Evolutionary conservation across 768 basidiomycete genomes (phyloP), one percentile per base, ranked within the genome.

Genomic region (Hericium rajendrae): DNA sequence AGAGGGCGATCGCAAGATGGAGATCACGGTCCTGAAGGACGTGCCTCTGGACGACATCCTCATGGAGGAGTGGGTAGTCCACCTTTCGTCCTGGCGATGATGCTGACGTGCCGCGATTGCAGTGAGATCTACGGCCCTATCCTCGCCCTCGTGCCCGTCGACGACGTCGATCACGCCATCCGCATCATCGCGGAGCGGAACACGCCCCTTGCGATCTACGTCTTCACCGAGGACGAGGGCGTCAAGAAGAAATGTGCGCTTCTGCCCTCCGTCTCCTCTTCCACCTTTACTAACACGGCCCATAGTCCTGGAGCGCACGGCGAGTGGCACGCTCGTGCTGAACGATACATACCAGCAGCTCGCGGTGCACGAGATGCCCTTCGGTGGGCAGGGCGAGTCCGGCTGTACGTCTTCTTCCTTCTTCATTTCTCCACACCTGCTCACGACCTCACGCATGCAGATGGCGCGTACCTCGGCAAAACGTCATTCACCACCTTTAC

Each of bases 401-500:
- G 68, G 68, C 5, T 62, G 68, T 67, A 48, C 53, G 68, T 62
- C 9, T 5, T 22, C 22, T 39, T n/a, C 51, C 8, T 18, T 51
- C 24, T 43, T 12, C 28, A 39, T 24, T 54, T 8, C 5, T 12
- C 39, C 39, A 15, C n/a, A 13, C 38, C 39, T 24, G 38, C 28
- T 18, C 26, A 38, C 28, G 11, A 26, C 3, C 2, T 26, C 41
- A 20, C 43, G n/a, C 38, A 15, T 13, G 20, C 46, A 69, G 69
- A 66, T 50, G 69, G 69, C 24, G 55, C 41, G 6, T 61, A 65
- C 46, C 46, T 57, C 4, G 69, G 66, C 12, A 66, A 65, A 56
- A 59, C 55, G 38, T 60, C 64, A 3, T 69, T 70, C 56, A 64
- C 68, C 37, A 63, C 71, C 2, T 86, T 84, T 65, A 73, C 74